Percentiles rank a stretch among this genome's conserved stretches.
phyloP scores from a whole-genome alignment of 2,329 filamentous ascomycete species.

The Zarea fungicola region DNA sequence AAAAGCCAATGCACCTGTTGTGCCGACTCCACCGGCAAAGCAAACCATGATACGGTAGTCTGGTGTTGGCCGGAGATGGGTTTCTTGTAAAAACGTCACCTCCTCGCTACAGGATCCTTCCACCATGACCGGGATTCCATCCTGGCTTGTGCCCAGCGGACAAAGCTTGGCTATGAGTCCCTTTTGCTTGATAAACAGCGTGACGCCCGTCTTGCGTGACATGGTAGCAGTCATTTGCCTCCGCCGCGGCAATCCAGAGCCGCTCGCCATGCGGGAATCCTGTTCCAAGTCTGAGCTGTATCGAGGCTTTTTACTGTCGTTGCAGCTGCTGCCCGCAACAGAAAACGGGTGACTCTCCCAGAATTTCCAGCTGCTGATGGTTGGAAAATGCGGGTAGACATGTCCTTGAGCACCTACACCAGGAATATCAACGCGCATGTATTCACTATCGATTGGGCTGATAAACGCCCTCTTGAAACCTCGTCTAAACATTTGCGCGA shows the following conservation, averaged over 20 bases:
- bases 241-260: not conserved
- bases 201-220: constrained; percentile 13
- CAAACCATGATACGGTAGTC: constrained; percentile 23
- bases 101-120: constrained; percentile 19
- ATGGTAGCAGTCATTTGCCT: not conserved
- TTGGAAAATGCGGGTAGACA: constrained; percentile 25
- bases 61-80: constrained; percentile 13
- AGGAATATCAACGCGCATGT: constrained; percentile 22
- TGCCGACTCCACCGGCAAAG: constrained; percentile 27
- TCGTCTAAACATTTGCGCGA: constrained; percentile 14
- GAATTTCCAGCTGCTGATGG: constrained; percentile 19
- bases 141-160: not conserved
- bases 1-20: constrained; percentile 25
- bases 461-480: constrained; percentile 20
- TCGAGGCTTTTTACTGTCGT: not conserved
- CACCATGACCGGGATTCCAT: constrained; percentile 19
- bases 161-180: constrained; percentile 16
- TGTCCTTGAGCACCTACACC: constrained; percentile 21
- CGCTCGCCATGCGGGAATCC: not conserved
- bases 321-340: constrained; percentile 11
- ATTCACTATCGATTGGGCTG: constrained; percentile 21
- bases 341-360: constrained; percentile 31
- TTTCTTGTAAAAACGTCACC: constrained; percentile 15
- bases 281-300: constrained; percentile 6
- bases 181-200: constrained; percentile 15